A percentile compares a stretch with the other conserved stretches of the same genome.
phyloP scores from a whole-genome alignment of 805 yeast species.

The Ogataea henricii region DNA sequence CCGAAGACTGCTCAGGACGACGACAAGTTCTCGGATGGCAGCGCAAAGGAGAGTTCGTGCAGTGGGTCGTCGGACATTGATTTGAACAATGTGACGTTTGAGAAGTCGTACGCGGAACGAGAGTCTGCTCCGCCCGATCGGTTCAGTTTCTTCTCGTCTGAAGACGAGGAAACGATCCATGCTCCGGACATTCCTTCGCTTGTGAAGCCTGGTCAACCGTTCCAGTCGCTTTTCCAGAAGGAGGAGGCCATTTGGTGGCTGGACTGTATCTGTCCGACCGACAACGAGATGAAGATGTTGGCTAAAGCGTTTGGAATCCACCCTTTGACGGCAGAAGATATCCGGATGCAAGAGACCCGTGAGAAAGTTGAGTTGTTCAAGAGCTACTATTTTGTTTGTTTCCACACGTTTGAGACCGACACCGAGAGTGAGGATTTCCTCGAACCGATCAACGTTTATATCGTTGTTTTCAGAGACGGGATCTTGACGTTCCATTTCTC shows the following conservation, averaged over 20 bases:
- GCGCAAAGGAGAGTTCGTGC: conserved; percentile 3
- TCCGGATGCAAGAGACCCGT: conserved; percentile 93
- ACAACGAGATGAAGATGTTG: conserved; percentile 87
- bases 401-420: conserved; percentile 93
- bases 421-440: conserved; percentile 77
- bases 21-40: conserved; percentile 15
- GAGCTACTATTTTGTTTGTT: conserved; percentile 90
- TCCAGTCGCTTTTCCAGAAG: conserved; percentile 67
- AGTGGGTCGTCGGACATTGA: conserved; percentile 19
- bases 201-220: conserved; percentile 62
- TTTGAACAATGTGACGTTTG: conserved; percentile 24
- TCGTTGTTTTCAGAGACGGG: conserved; percentile 70
- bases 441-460: conserved; percentile 77
- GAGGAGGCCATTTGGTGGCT: conserved; percentile 93
- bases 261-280: conserved; percentile 92
- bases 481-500: conserved; percentile 69
- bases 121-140: conserved; percentile 61
- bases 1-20: conserved; percentile 39
- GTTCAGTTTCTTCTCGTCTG: conserved; percentile 80
- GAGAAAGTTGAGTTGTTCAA: conserved; percentile 94
- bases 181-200: conserved; percentile 84
- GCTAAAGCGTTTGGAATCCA: conserved; percentile 96
- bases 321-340: conserved; percentile 97
- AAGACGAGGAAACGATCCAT: conserved; percentile 83
- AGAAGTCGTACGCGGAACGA: conserved; percentile 15